Percentiles rank a stretch among this genome's conserved stretches.
Conservation (phyloP, 805 yeast genomes). For the Candida yuanshanica region DNA sequence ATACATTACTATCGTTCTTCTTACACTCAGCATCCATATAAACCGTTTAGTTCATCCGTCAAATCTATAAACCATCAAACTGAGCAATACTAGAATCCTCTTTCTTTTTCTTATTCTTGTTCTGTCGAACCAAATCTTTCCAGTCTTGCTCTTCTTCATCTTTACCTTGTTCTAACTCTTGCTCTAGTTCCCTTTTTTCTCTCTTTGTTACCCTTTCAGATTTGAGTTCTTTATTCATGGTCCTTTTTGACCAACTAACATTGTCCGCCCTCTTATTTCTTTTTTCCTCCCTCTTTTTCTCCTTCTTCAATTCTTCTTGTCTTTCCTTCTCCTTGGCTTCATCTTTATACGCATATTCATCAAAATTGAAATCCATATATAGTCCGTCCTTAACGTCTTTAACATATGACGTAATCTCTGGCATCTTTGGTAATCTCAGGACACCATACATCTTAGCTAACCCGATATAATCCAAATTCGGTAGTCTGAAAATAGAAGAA, state of each 20-base stretch:
- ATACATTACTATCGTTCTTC: too few species aligned
- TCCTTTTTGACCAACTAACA: conserved; percentile 34
- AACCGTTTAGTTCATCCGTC: too few species aligned
- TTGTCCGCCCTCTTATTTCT: conserved; percentile 24
- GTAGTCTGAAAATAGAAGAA: conserved; percentile 76
- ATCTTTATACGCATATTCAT: conserved; percentile 59
- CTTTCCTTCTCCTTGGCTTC: conserved; percentile 57
- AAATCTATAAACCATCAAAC: conserved; percentile 53
- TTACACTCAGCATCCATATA: too few species aligned
- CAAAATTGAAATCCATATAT: conserved; percentile 66
- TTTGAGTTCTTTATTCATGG: conserved; percentile 41
- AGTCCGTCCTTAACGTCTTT: conserved; percentile 59
- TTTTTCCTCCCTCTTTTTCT: conserved; percentile 27
- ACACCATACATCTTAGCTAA: conserved; percentile 76
- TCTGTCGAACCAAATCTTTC: conserved; percentile 73
- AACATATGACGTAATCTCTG: conserved; percentile 61
- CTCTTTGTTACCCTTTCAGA: conserved; percentile 54
- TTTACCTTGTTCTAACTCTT: conserved; percentile 43
- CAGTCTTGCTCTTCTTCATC: conserved; percentile 59
- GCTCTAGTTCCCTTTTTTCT: conserved; percentile 50
- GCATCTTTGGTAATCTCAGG: conserved; percentile 87
- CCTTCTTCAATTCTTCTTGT: conserved; percentile 47
- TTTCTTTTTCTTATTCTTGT: conserved; percentile 50
- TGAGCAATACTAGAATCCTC: conserved; percentile 42
- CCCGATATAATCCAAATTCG: conserved; percentile 63